Evolutionary conservation across 1,139 yeast genomes (phyloP).

Genomic region (Geotrichum australiense): DNA sequence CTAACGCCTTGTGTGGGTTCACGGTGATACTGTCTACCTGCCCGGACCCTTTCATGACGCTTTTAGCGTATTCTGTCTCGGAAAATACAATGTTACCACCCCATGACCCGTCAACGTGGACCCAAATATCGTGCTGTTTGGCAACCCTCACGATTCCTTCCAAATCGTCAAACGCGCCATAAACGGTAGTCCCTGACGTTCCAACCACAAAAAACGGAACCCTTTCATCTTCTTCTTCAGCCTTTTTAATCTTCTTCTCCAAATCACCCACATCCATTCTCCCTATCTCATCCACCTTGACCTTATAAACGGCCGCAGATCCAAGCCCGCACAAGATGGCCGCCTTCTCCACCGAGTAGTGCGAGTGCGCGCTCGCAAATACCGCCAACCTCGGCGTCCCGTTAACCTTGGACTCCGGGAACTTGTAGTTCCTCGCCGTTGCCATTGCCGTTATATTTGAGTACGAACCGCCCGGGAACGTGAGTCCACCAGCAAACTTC

Average conservation of each 20-base stretch:
- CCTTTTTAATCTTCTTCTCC: constrained; percentile 40
- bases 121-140: constrained; percentile 52
- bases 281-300: constrained; percentile 52
- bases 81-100: constrained; percentile 81
- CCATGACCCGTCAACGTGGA: constrained; percentile 89
- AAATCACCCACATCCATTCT: constrained; percentile 48
- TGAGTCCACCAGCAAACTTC: constrained; percentile 65
- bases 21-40: constrained; percentile 73
- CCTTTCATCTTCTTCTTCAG: constrained; percentile 44
- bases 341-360: constrained; percentile 76
- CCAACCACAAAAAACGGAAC: constrained; percentile 74
- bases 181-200: constrained; percentile 87
- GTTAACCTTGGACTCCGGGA: constrained; percentile 75
- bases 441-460: constrained; percentile 76
- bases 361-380: constrained; percentile 66
- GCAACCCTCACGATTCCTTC: constrained; percentile 50
- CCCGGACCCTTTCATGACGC: constrained; percentile 50
- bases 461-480: constrained; percentile 86
- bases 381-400: constrained; percentile 52
- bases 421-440: constrained; percentile 61
- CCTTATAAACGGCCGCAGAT: constrained; percentile 53
- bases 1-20: constrained; percentile 85
- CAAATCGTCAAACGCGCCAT: constrained; percentile 74
- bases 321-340: constrained; percentile 77
- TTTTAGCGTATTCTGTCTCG: constrained; percentile 36